Evolutionary conservation across 1,284 basidiomycete species (phyloP).

Genomic region (Rhodotorula sp.): DNA sequence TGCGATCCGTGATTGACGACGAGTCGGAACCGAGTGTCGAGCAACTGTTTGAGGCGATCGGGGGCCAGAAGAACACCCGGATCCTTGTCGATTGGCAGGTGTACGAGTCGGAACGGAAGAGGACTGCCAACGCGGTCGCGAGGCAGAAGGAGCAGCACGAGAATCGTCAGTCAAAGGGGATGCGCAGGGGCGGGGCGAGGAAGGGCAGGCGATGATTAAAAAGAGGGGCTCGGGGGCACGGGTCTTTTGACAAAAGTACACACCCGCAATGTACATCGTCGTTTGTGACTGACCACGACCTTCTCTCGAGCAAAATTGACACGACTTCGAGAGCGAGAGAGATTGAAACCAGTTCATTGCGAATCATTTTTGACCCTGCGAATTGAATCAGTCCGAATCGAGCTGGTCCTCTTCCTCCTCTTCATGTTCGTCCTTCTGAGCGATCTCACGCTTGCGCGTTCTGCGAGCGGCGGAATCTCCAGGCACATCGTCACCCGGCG

Average conservation of each 20-base stretch:
- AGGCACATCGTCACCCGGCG: too few species aligned
- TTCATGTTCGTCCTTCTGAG: not conserved
- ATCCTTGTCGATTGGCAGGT: slow-evolving; percentile 33
- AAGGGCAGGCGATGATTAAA: not conserved
- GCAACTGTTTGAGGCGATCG: slow-evolving; percentile 32
- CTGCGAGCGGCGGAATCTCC: not conserved
- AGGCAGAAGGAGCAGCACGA: not conserved
- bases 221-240: too few species aligned
- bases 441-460: not conserved
- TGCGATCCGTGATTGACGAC: slow-evolving; percentile 9
- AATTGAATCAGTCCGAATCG: not conserved
- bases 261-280: too few species aligned
- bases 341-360: too few species aligned
- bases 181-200: not conserved
- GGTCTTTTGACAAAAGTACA: too few species aligned
- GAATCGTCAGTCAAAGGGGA: not conserved
- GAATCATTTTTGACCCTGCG: too few species aligned
- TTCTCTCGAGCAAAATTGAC: too few species aligned
- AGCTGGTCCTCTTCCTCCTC: not conserved
- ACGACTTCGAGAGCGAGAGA: too few species aligned
- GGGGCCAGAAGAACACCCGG: slow-evolving; percentile 17
- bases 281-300: too few species aligned
- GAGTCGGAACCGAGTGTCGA: slow-evolving; percentile 23
- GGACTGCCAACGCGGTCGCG: not conserved
- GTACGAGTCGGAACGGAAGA: slow-evolving; percentile 17